Evolutionary conservation across 2,329 filamentous ascomycete species (phyloP), one percentile per base, ranked within the genome.

Genomic region (Cladophialophora yegresii): DNA sequence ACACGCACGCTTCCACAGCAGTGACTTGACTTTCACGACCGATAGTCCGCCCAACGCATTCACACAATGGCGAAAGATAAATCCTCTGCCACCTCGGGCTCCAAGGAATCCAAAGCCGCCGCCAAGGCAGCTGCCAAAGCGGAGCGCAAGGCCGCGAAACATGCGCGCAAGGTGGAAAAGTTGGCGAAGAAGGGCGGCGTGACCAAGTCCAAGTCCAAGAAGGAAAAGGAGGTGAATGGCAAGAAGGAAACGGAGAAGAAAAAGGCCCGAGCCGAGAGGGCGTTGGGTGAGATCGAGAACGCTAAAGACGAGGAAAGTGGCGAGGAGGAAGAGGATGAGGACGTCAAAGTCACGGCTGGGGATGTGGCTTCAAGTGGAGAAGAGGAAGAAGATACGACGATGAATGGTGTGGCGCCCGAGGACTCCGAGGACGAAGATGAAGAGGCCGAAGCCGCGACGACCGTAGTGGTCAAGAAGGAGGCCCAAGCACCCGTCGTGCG

Each of bases 221-320:
- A 70, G 49, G 20, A 36, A 54, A 82, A 81, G 73, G 75, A 78
- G 72, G 77, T 80, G 75, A 47, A 23, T 26, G 30, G 28, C 51
- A 80, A 80, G 75, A 73, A 74, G 53, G 80, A 81, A 73, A 81
- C 81, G 72, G 76, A 80, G 49, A 69, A 70, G 58, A 65, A 66
- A 12, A 68, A 70, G 58, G 67, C 57, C 20, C 63, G 71, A 3
- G 68, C 65, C 4, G 67, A 70, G 60, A 71, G 70, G 58, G 63
- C 66, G 33, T 36, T 71, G 43, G 65, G 68, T 53, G 66, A 68
- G 62, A 50, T 71, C 2, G 66, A 71, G 32, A 65, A 54, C 16
- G 62, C 59, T 13, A 59, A 36, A 8, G 45, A 55, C 13, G 49
- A 50, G 20, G 58, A 57, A 13, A 63, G 62, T 1, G 66, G 63